These are phyloP conservation scores for Vitis rupestris DNA, from an alignment of 164 flowering plant genomes.

Conservation along the genomic window DNA sequence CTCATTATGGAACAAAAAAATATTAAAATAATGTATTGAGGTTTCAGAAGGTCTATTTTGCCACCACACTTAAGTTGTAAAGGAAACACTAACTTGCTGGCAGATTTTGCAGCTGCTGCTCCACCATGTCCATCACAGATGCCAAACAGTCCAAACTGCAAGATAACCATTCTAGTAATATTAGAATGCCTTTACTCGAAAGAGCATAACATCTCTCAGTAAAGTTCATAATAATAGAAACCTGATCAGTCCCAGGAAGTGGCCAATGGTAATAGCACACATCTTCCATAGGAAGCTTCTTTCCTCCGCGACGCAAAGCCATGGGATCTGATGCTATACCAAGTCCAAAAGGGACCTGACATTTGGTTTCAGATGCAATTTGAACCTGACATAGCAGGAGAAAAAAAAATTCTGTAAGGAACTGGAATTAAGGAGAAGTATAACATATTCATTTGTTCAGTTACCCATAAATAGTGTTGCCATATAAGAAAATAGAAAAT, in stretches of 20 bases:
- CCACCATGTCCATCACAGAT: conserved; percentile 99
- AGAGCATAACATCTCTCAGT: background rate
- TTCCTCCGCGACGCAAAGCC: conserved; percentile 91
- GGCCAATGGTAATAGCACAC: conserved; percentile 91
- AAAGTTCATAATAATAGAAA: conserved; percentile 20
- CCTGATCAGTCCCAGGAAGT: conserved; percentile 81
- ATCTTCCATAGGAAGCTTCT: conserved; percentile 95
- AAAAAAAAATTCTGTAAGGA: background rate
- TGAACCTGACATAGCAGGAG: conserved; percentile 53
- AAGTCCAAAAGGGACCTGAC: conserved; percentile 62
- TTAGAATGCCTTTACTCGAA: background rate
- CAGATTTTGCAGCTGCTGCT: conserved; percentile 78
- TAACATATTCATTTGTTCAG: no score
- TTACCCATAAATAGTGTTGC: background rate
- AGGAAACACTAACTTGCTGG: conserved; percentile 67
- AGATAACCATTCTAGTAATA: conserved; percentile 6
- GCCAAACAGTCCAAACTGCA: conserved; percentile 96
- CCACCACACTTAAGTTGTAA: background rate
- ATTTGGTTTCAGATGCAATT: conserved; percentile 45
- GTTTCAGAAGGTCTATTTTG: background rate
- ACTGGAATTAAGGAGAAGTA: background rate
- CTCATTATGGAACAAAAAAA: no score
- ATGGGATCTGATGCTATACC: conserved; percentile 96
- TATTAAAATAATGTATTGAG: background rate
- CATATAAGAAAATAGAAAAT: background rate